These are phyloP conservation scores for Ascochyta pisi DNA, from an alignment of 2,329 filamentous ascomycete genomes.

Conservation along the genomic window DNA sequence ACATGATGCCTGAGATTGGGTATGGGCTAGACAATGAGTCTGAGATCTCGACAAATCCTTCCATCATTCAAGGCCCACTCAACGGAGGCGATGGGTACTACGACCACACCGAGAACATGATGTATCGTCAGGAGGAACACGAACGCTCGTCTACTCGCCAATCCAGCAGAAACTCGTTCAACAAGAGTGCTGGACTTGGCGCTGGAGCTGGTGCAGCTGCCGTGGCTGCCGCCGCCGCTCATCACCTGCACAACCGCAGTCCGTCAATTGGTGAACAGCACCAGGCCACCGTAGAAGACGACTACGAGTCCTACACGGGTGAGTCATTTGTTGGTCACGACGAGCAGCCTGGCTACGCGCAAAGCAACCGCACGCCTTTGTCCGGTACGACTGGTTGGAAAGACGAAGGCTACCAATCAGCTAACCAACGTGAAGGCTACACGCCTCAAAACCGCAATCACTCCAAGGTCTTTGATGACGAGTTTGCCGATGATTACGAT, in stretches of 20 bases:
- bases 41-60: constrained; percentile 84
- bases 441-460: constrained; percentile 54
- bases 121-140: constrained; percentile 44
- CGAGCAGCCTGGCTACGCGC: constrained; percentile 38
- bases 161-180: constrained; percentile 38
- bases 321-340: constrained; percentile 47
- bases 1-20: constrained; percentile 80
- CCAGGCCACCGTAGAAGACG: constrained; percentile 49
- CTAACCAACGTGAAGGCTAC: constrained; percentile 62
- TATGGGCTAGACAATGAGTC: constrained; percentile 64
- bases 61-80: constrained; percentile 77
- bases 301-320: constrained; percentile 43
- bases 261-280: constrained; percentile 38
- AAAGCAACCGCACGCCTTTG: constrained; percentile 48
- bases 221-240: constrained; percentile 61
- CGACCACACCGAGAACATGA: constrained; percentile 48
- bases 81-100: constrained; percentile 59
- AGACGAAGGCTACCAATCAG: constrained; percentile 92
- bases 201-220: constrained; percentile 60
- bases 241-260: constrained; percentile 43
- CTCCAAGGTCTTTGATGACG: constrained; percentile 62
- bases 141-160: constrained; percentile 40
- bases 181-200: constrained; percentile 48
- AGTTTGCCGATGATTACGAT: constrained; percentile 60
- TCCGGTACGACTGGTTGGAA: constrained; percentile 63